Evolutionary conservation across 352 stramenopile genomes (phyloP), one percentile per base, ranked within the genome.

Genomic region (Pythium chondricola): DNA sequence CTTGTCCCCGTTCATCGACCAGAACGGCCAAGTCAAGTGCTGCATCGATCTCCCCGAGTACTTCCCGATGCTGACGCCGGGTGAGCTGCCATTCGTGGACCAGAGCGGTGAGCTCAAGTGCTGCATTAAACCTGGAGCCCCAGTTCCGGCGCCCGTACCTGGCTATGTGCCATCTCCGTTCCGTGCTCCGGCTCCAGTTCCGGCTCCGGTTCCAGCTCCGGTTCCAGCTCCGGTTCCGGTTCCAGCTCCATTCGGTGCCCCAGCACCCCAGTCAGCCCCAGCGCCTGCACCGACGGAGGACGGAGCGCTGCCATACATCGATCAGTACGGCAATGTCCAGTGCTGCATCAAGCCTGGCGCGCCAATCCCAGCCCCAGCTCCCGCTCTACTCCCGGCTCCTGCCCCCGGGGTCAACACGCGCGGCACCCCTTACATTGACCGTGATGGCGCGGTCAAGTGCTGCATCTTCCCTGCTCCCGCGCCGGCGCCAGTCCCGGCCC

Each of bases 261-360:
- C 6, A 39, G 16, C 16, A 11, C 33, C 33, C 33, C n/a, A 20
- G n/a, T 11, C 33, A 20, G 6, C 33, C 29, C 24, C 37, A 43
- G 40, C 21, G 20, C 20, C 5, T 5, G 16, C 9, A 39, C 13
- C n/a, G 17, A 48, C 26, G 42, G 13, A 21, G 35, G 45, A 6
- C 27, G 47, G 8, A 36, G 47, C 38, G 29, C 21, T n/a, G 37
- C 47, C 47, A 26, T 54, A 54, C 47, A 40, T 54, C 9, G 47
- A 54, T 26, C 36, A 47, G 37, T 4, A 54, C 47, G 47, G 47
- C 47, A 46, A 54, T 37, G 13, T 54, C 27, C 36, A 46, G 36
- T 54, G 47, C 47, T 55, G 48, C 38, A 10, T 43, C 37, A 47
- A 55, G 38, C 48, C 33, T 16, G 18, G 14, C 16, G 22, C 33